Percentiles rank a stretch among this genome's conserved stretches.
These are phyloP conservation scores for Rhizopogon vesiculosus DNA, from an alignment of 768 basidiomycete species.

Conservation along the genomic window DNA sequence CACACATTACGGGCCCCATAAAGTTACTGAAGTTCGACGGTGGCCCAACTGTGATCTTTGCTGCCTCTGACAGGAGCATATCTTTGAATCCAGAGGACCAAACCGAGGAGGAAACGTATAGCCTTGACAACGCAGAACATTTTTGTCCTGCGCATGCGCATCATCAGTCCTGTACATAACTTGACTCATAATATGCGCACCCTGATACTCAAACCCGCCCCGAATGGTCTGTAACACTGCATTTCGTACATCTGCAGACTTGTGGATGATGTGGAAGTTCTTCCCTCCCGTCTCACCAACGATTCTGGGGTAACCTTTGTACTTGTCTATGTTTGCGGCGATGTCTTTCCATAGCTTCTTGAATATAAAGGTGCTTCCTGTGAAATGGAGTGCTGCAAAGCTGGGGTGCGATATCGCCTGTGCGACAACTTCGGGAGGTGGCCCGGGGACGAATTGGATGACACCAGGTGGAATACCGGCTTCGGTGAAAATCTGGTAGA, in stretches of 20 bases:
- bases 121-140: slow-evolving; percentile 89
- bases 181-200: slow-evolving; percentile 29
- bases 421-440: slow-evolving; percentile 78
- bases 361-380: slow-evolving; percentile 93
- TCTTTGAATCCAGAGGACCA: slow-evolving; percentile 90
- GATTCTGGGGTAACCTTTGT: slow-evolving; percentile 87
- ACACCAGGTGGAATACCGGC: slow-evolving; percentile 93
- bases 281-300: slow-evolving; percentile 99
- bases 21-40: slow-evolving; percentile 78
- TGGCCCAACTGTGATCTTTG: slow-evolving; percentile 82
- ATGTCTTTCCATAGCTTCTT: slow-evolving; percentile 97
- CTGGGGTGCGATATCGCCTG: slow-evolving; percentile 73
- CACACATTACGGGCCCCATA: slow-evolving; percentile 94
- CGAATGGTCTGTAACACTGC: slow-evolving; percentile 88
- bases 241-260: slow-evolving; percentile 80
- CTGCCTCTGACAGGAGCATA: slow-evolving; percentile 63
- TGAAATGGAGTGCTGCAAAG: slow-evolving; percentile 94
- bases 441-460: slow-evolving; percentile 94
- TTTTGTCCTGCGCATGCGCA: slow-evolving; percentile 66
- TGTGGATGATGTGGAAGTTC: slow-evolving; percentile 95
- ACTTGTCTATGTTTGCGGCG: slow-evolving; percentile 79
- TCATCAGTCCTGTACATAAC: not conserved
- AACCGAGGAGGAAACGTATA: slow-evolving; percentile 83
- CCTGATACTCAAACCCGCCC: slow-evolving; percentile 94
- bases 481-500: slow-evolving; percentile 87